phyloP scores from a whole-genome alignment of 2,329 filamentous ascomycete genomes.

The Fusarium brevicatenulatum region DNA sequence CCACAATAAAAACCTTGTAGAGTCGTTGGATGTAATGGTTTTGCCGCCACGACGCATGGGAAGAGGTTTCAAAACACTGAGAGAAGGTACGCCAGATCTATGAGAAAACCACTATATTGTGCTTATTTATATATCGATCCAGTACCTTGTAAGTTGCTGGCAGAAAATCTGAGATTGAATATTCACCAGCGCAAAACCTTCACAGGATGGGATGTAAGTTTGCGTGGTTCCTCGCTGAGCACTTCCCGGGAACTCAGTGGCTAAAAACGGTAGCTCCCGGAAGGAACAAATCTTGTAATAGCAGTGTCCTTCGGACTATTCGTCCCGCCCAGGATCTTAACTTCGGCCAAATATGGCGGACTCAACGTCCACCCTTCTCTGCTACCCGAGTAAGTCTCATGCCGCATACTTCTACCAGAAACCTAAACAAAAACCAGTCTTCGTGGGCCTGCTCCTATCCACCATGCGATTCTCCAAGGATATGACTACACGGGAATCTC shows the following conservation, averaged over 20 bases:
- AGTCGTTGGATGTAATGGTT: conserved; percentile 86
- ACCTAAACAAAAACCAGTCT: conserved; percentile 63
- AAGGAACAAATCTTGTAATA: conserved; percentile 78
- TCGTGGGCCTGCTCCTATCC: conserved; percentile 85
- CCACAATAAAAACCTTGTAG: conserved; percentile 64
- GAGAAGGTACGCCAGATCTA: conserved; percentile 63
- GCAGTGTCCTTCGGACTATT: conserved; percentile 96
- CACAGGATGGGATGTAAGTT: conserved; percentile 77
- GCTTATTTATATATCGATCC: neutral
- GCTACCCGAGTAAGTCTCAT: conserved; percentile 74
- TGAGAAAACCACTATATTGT: neutral
- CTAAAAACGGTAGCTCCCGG: conserved; percentile 60
- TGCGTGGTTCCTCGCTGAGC: neutral
- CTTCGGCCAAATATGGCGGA: conserved; percentile 79
- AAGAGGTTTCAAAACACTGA: conserved; percentile 74
- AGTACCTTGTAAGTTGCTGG: conserved; percentile 80
- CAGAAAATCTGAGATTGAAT: conserved; percentile 69
- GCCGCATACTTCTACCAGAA: neutral
- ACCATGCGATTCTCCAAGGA: conserved; percentile 79
- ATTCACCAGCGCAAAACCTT: conserved; percentile 86
- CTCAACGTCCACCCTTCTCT: conserved; percentile 94
- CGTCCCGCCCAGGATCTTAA: conserved; percentile 80
- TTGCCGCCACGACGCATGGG: conserved; percentile 82
- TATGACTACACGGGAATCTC: conserved; percentile 76
- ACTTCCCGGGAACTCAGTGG: neutral